Evolutionary conservation across 352 stramenopile species (phyloP).

Genomic region (Pythium scleroteichum): DNA sequence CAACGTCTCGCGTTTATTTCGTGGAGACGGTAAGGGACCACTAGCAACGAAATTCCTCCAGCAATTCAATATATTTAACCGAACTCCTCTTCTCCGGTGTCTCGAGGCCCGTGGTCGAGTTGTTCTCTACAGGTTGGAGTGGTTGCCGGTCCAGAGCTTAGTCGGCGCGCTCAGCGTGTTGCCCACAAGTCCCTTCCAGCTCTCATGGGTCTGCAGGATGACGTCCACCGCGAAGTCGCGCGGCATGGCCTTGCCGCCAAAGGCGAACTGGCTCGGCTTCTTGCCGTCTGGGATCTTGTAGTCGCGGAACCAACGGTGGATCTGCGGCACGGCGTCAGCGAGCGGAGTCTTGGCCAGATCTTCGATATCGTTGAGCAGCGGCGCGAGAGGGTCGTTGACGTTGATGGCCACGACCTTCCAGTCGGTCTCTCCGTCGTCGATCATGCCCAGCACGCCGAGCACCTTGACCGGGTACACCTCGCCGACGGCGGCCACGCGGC

Average conservation of each 20-base stretch:
- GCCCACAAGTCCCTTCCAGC: slow-evolving; percentile 83
- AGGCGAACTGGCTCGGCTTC: slow-evolving; percentile 98
- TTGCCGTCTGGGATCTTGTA: slow-evolving; percentile 99
- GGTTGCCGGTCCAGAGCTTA: slow-evolving; percentile 70
- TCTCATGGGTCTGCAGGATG: slow-evolving; percentile 88
- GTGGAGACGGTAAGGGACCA: not conserved
- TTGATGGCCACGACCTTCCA: slow-evolving; percentile 99
- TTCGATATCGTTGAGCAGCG: slow-evolving; percentile 93
- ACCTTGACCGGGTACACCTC: slow-evolving; percentile 97
- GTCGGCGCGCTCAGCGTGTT: slow-evolving; percentile 42
- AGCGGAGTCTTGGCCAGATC: slow-evolving; percentile 76
- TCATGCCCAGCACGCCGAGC: slow-evolving; percentile 98
- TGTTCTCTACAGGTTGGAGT: not conserved
- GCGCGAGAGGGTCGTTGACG: slow-evolving; percentile 94
- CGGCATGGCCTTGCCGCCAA: slow-evolving; percentile 92
- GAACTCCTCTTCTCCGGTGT: slow-evolving; percentile 9
- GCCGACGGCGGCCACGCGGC: slow-evolving; percentile 84
- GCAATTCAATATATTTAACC: slow-evolving; percentile 39
- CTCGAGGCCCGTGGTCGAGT: not conserved
- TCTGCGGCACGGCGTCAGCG: slow-evolving; percentile 63
- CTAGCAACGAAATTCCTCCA: slow-evolving; percentile 6
- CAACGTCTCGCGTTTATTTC: not conserved
- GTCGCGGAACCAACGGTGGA: slow-evolving; percentile 97
- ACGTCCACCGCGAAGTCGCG: slow-evolving; percentile 89
- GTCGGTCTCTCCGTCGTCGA: slow-evolving; percentile 99